phyloP scores from a whole-genome alignment of 345 rosid species.

The Sonneratia alba region DNA sequence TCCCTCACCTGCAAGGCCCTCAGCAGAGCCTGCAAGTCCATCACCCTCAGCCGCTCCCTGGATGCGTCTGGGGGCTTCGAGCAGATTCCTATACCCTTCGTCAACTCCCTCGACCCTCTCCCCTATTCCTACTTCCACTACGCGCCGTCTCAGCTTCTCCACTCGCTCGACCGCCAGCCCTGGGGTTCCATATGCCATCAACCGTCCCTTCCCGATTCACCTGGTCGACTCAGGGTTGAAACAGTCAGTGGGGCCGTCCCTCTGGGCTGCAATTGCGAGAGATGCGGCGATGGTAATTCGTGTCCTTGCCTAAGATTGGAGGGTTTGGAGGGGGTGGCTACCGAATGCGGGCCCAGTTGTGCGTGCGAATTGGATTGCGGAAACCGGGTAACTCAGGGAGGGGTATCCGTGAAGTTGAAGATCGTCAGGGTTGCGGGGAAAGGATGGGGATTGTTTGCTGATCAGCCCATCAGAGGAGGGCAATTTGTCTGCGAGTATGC shows the following conservation, averaged over 20 bases:
- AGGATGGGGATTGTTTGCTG: slow-evolving; percentile 78
- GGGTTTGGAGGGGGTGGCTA: slow-evolving; percentile 26
- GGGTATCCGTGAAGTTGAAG: slow-evolving; percentile 48
- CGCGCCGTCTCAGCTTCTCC: slow-evolving; percentile 45
- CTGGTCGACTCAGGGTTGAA: neutral
- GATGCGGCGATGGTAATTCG: slow-evolving; percentile 20
- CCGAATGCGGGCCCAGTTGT: slow-evolving; percentile 69
- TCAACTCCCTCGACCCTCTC: slow-evolving; percentile 26
- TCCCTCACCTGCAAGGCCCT: slow-evolving; percentile 53
- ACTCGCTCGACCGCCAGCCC: slow-evolving; percentile 34
- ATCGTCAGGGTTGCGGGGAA: slow-evolving; percentile 47
- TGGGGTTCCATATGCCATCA: slow-evolving; percentile 45
- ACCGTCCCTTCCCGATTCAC: neutral
- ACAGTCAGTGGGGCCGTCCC: slow-evolving; percentile 17
- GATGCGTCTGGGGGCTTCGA: slow-evolving; percentile 67
- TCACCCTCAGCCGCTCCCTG: slow-evolving; percentile 40
- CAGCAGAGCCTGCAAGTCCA: slow-evolving; percentile 21
- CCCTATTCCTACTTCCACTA: slow-evolving; percentile 60
- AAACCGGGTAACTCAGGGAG: slow-evolving; percentile 57
- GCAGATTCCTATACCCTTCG: slow-evolving; percentile 41
- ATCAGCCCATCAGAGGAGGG: slow-evolving; percentile 50
- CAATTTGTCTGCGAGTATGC: slow-evolving; percentile 84
- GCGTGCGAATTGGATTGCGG: slow-evolving; percentile 47
- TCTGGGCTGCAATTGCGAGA: slow-evolving; percentile 38
- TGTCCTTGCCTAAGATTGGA: slow-evolving; percentile 25